Evolutionary conservation across 148 eudicot genomes (phyloP), one percentile per base, ranked within the genome.

Genomic region (Cornus kousa): DNA sequence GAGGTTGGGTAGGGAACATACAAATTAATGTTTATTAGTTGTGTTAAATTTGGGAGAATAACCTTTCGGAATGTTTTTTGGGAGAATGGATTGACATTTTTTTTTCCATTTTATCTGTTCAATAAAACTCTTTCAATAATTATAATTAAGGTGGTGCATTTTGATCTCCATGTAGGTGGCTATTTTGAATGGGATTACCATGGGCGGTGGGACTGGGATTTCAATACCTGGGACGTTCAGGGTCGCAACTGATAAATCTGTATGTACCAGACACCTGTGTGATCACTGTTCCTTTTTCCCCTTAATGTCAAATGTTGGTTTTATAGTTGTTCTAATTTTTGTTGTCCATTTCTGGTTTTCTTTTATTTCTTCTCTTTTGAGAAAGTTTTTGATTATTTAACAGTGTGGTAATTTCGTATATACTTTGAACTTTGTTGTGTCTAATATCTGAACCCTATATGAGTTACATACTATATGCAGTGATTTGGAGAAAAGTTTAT

Each of bases 181-280:
- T 78, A 85, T 94, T 71, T 78, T 94, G 81, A 87, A 92, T 83
- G 97, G 98, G 37, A 80, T 94, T 69, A 90, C 97, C 39, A 89
- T 94, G 95, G 98, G 97, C 76, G 98, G 98, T 62, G 98, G 97
- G 69, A 92, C 90, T 81, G 97, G 95, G 67, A 82, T 94, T 72
- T 94, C 97, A 67, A 84, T 94, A 77, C 98, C 97, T 14, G 97
- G 95, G 78, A 91, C 93, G 67, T 94, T 94, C 78, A 89, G 91
- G 79, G 91, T 94, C 81, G 97, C 98, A 68, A 94, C 98, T 46
- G 89, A 94, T 79, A 86, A 85, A 88, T 92, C 97, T 78, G 98
- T 94, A 84, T 80, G 93, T 68, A n/a, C 50, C 55, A 48, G 19
- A 39, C 32, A 77, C 53, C 57, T 67, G 32, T 3, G 67, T 53